These are phyloP conservation scores for Auricularia heimuer DNA, from an alignment of 768 basidiomycete species.

Conservation along the genomic window DNA sequence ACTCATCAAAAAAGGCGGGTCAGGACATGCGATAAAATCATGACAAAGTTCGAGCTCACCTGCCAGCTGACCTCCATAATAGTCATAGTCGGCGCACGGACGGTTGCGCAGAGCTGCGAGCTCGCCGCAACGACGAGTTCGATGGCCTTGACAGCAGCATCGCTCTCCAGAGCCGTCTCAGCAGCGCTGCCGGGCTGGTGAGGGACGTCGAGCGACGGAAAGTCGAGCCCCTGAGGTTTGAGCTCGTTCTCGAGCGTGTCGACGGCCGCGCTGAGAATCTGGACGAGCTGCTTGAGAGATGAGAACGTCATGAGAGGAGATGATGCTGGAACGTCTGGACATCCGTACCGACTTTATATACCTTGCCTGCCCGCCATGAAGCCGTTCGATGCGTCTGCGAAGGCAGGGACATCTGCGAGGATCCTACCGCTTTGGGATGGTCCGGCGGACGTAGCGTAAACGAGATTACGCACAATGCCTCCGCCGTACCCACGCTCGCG, in stretches of 20 bases:
- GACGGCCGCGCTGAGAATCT: conserved; percentile 55
- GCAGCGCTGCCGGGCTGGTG: conserved; percentile 35
- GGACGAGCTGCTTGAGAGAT: not conserved
- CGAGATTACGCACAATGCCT: too few species aligned
- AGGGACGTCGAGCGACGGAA: conserved; percentile 46
- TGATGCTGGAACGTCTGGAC: too few species aligned
- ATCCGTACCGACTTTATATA: too few species aligned
- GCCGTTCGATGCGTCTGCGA: too few species aligned
- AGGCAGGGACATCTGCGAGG: too few species aligned
- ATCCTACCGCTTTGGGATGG: too few species aligned
- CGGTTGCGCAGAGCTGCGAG: conserved; percentile 53
- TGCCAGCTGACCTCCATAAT: conserved; percentile 65
- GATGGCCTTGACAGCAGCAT: not conserved
- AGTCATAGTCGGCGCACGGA: conserved; percentile 57
- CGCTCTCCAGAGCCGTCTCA: conserved; percentile 42
- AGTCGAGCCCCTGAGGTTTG: conserved; percentile 38
- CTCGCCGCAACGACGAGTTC: conserved; percentile 50
- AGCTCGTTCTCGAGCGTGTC: conserved; percentile 47
- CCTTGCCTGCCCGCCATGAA: too few species aligned
- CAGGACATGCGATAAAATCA: not conserved
- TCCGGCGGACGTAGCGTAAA: too few species aligned
- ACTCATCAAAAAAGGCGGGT: conserved; percentile 35
- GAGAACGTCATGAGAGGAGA: not conserved
- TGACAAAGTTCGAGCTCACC: conserved; percentile 30
- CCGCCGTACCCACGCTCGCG: too few species aligned